Percentiles rank a stretch among this genome's conserved stretches.
Conservation (phyloP, 2,329 filamentous ascomycete genomes). For the Aureobasidium sp. region DNA sequence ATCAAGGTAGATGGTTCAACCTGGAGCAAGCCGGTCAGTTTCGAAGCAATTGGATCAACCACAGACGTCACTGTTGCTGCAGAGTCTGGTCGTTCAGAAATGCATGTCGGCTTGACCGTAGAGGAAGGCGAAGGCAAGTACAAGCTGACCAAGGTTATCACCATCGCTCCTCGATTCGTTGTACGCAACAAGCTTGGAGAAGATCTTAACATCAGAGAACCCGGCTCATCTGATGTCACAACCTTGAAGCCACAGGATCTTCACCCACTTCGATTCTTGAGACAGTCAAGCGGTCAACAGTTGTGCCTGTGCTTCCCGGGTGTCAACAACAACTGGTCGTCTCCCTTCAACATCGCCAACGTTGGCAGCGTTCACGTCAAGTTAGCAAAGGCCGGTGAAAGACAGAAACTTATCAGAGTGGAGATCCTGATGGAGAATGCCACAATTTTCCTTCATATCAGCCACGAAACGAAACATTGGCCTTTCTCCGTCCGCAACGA, state of each 20-base stretch:
- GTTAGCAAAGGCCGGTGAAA: slow-evolving; percentile 80
- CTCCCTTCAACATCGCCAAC: slow-evolving; percentile 95
- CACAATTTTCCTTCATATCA: slow-evolving; percentile 88
- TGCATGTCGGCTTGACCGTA: slow-evolving; percentile 84
- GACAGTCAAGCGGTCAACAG: slow-evolving; percentile 76
- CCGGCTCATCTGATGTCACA: slow-evolving; percentile 80
- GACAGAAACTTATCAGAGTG: slow-evolving; percentile 78
- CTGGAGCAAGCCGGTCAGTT: slow-evolving; percentile 97
- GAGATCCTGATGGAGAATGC: slow-evolving; percentile 89
- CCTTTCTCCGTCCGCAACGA: slow-evolving; percentile 98
- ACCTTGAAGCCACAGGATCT: slow-evolving; percentile 70
- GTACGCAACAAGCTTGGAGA: slow-evolving; percentile 89
- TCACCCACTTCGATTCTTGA: slow-evolving; percentile 82
- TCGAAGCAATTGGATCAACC: slow-evolving; percentile 92
- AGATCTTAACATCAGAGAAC: slow-evolving; percentile 82
- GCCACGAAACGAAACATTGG: slow-evolving; percentile 89
- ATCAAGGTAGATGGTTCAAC: slow-evolving; percentile 82
- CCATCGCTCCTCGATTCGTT: slow-evolving; percentile 84
- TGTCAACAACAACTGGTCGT: slow-evolving; percentile 94
- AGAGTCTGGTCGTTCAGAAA: slow-evolving; percentile 63
- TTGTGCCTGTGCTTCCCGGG: slow-evolving; percentile 88
- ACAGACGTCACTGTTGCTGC: slow-evolving; percentile 81
- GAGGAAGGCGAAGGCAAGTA: slow-evolving; percentile 93
- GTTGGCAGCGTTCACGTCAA: slow-evolving; percentile 90
- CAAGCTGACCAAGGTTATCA: slow-evolving; percentile 93